Base-by-base conservation (phyloP, 352 stramenopile species). In the Thalassiosira livingstoniorum region DNA sequence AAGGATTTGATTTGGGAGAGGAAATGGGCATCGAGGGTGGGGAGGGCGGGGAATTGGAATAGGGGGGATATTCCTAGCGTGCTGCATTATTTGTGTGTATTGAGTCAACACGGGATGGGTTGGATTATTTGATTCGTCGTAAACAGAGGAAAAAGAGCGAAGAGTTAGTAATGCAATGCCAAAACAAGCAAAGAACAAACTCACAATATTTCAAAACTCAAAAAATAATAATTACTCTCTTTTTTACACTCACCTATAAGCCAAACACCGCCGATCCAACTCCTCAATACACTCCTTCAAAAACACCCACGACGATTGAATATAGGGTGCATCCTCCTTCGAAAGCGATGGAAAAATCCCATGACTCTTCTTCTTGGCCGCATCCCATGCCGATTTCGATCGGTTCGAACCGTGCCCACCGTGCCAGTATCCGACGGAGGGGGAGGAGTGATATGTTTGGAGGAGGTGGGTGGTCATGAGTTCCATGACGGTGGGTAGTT, bases 21-120 rank as follows among this genome's bases (percentile, higher is more conserved):
- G 72, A 90, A 93, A 70, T 95, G 91, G 13, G 86, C 83, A 87
- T 95, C 91, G 43, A 94, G 71, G 0, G 88, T 91, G 25, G 89
- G 85, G n/a, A 94, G 60, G 4, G 86, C 82, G 21, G 91, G 91
- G 65, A 92, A 94, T 62, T 87, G 57, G 39, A 91, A 91, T 74
- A 93, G 87, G 0, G 78, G 68, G 42, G 45, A 73, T 60, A 58
- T 77, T 57, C 58, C 72, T 45, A 86, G 77, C 23, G 76, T 76
- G 51, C 78, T 86, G 42, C 29, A 65, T n/a, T n/a, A n/a, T n/a
- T n/a, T n/a, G n/a, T n/a, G n/a, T n/a, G n/a, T n/a, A n/a, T n/a
- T n/a, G n/a, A n/a, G n/a, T n/a, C n/a, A n/a, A n/a, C n/a, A n/a
- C n/a, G n/a, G n/a, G n/a, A n/a, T n/a, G n/a, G n/a, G n/a, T n/a